These are phyloP conservation scores for Paxillus involutus DNA, from an alignment of 768 basidiomycete species.

Conservation along the genomic window DNA sequence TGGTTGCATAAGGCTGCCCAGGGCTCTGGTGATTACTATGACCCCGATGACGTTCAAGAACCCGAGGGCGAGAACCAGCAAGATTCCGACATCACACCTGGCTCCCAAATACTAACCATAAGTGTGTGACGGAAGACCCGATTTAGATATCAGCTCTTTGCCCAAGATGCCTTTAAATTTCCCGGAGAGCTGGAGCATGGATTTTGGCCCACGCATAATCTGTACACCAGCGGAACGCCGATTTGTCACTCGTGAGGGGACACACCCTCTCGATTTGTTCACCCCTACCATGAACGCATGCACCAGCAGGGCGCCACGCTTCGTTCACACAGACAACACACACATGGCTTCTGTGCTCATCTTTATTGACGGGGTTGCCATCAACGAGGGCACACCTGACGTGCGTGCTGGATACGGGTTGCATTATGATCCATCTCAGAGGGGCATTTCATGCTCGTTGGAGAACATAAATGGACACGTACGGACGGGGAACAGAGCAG, in stretches of 20 bases:
- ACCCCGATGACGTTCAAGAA: background rate
- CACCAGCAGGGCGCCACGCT: background rate
- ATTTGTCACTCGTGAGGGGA: constrained; percentile 2
- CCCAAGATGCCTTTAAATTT: constrained; percentile 3
- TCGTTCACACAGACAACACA: constrained; percentile 6
- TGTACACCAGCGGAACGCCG: background rate
- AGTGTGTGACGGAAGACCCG: background rate
- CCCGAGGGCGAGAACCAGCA: background rate
- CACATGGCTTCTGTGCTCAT: constrained; percentile 8
- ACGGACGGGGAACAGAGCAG: constrained; percentile 36
- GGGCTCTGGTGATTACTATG: constrained; percentile 1
- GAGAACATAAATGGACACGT: constrained; percentile 3
- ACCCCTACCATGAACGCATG: constrained; percentile 4
- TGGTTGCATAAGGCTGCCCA: background rate
- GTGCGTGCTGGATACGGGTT: constrained; percentile 9
- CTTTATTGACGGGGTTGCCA: constrained; percentile 8
- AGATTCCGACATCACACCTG: no score
- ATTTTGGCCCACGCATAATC: constrained; percentile 1
- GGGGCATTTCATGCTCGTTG: background rate
- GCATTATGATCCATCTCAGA: background rate
- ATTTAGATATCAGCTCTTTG: background rate
- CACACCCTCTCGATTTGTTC: constrained; percentile 6
- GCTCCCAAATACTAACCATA: background rate
- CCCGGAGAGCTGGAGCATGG: background rate
- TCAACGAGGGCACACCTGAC: constrained; percentile 1